Evolutionary conservation across 257 asterid species (phyloP).

Genomic region (Verbascum thapsus): DNA sequence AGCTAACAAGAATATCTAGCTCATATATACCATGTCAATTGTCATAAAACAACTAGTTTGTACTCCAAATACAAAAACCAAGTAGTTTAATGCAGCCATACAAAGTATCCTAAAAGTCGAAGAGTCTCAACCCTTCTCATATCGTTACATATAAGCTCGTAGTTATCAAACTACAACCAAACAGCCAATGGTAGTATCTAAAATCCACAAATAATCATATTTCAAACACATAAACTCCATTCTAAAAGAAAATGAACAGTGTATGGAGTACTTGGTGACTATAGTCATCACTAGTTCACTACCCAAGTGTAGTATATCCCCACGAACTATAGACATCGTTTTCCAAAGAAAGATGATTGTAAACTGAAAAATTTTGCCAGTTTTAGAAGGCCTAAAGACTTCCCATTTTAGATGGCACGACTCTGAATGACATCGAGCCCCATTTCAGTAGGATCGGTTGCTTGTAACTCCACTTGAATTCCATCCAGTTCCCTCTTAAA

Average conservation of each 20-base stretch:
- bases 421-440: conserved; percentile 65
- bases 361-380: conserved; percentile 25
- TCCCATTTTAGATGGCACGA: conserved; percentile 49
- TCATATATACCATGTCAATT: not conserved
- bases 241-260: conserved; percentile 31
- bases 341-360: conserved; percentile 30
- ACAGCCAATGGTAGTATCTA: conserved; percentile 31
- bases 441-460: conserved; percentile 79
- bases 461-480: conserved; percentile 63
- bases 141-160: conserved; percentile 35
- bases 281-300: conserved; percentile 39
- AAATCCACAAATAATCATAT: conserved; percentile 37
- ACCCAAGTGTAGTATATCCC: conserved; percentile 41
- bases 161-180: conserved; percentile 30
- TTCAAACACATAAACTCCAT: conserved; percentile 31
- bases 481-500: conserved; percentile 63
- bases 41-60: conserved; percentile 9
- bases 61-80: conserved; percentile 27
- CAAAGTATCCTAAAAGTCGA: conserved; percentile 8
- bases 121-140: conserved; percentile 17
- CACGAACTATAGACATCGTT: conserved; percentile 40
- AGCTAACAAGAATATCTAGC: not conserved
- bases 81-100: conserved; percentile 13
- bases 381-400: conserved; percentile 27
- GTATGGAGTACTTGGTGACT: conserved; percentile 39